Evolutionary conservation across 257 asterid species (phyloP), one percentile per base, ranked within the genome.

Genomic region (Petunia secreta): DNA sequence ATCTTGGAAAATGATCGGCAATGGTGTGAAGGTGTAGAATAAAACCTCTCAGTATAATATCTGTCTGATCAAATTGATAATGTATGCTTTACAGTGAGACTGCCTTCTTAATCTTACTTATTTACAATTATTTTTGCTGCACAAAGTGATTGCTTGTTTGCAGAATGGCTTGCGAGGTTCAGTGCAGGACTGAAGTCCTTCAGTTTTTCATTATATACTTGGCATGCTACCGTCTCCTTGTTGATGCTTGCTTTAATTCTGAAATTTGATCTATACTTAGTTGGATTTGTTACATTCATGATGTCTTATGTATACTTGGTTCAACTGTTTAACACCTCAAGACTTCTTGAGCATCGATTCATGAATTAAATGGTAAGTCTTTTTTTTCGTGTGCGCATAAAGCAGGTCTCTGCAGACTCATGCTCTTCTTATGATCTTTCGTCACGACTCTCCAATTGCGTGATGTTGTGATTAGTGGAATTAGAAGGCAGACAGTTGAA

Each of bases 281-380:
- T 38, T 39, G 16, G 36, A 40, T 65, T 65, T 63, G 38, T 67
- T 44, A 43, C 53, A 7, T 41, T 43, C 75, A 8, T n/a, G 75
- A 4, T 1, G 4, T n/a, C 75, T 1, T n/a, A n/a, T 7, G 14
- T 15, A 39, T 34, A 46, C 58, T 4, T 69, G 16, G 13, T 4
- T 69, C 76, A 9, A 69, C 76, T 69, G 41, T 9, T 46, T 8
- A 44, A 69, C 5, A 3, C 58, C 34, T 44, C 41, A 16, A 69
- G 58, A 69, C 76, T 46, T 46, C 76, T 69, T 69, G 58, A 16
- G 58, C 58, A 16, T 69, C 9, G 41, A 69, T 9, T 69, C 59
- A 25, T 46, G 41, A 41, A 41, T 16, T 44, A 68, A 44, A 9
- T 25, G 76, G 10, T 4, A 44, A 25, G 39, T 25, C 40, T 25